phyloP scores from a whole-genome alignment of 148 eudicot species.

The Rheum nobile region DNA sequence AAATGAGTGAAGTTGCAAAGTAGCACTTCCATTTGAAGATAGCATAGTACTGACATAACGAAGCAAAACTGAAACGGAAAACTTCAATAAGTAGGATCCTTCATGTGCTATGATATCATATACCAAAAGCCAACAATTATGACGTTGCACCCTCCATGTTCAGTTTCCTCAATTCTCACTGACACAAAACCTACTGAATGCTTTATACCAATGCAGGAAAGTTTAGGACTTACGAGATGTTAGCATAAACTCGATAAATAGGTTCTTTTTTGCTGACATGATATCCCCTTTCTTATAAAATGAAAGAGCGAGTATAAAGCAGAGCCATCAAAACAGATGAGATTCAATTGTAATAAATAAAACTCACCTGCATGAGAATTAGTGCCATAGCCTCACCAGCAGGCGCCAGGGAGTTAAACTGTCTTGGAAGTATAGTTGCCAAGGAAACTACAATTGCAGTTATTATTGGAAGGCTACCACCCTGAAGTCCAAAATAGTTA shows the following conservation, averaged over 20 bases:
- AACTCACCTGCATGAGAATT: slow-evolving; percentile 75
- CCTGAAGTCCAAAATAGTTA: slow-evolving; percentile 40
- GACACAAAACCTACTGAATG: background rate
- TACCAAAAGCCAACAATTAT: too few relatives aligned
- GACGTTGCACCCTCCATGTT: background rate
- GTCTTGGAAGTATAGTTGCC: slow-evolving; percentile 64
- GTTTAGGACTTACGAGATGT: background rate
- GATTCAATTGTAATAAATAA: background rate
- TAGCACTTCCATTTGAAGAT: background rate
- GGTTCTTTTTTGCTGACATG: background rate
- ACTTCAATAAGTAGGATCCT: background rate
- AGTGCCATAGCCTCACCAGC: slow-evolving; percentile 74
- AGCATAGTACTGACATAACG: background rate
- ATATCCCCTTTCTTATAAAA: background rate
- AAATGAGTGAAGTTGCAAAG: background rate
- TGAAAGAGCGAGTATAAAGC: background rate
- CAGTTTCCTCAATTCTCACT: background rate
- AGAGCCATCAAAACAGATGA: background rate
- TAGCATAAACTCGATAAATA: background rate
- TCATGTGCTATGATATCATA: background rate
- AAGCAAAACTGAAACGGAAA: background rate
- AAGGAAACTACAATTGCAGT: slow-evolving; percentile 60
- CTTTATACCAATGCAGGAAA: background rate
- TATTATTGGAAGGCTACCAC: slow-evolving; percentile 65
- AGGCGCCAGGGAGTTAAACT: slow-evolving; percentile 57